These are phyloP conservation scores for Orbilia quercus DNA, from an alignment of 2,329 filamentous ascomycete species.

Conservation along the genomic window DNA sequence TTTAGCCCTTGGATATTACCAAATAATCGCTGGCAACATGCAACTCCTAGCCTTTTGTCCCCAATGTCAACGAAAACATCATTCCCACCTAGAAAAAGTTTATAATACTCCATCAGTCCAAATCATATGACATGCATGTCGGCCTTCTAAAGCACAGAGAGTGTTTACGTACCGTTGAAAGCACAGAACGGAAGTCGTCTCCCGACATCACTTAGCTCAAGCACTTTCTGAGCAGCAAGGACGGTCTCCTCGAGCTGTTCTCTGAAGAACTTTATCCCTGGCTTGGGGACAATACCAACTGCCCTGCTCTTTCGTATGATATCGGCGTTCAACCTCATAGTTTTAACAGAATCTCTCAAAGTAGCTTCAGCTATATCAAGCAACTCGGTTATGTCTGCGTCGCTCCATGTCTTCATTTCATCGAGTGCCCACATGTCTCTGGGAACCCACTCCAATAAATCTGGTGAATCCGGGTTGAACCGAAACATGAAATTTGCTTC, in stretches of 20 bases:
- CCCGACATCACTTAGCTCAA: slow-evolving; percentile 81
- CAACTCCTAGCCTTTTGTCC: slow-evolving; percentile 95
- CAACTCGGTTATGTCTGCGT: slow-evolving; percentile 80
- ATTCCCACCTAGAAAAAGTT: slow-evolving; percentile 72
- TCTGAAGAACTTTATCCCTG: slow-evolving; percentile 76
- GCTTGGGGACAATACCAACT: slow-evolving; percentile 77
- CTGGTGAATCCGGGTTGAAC: slow-evolving; percentile 73
- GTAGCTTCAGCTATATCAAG: slow-evolving; percentile 89
- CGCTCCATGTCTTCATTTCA: slow-evolving; percentile 81
- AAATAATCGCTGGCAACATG: slow-evolving; percentile 91
- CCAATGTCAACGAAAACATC: slow-evolving; percentile 99
- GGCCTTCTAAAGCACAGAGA: background rate
- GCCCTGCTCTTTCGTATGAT: slow-evolving; percentile 89
- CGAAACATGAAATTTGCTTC: slow-evolving; percentile 94
- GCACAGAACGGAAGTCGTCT: slow-evolving; percentile 86
- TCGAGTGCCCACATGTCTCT: slow-evolving; percentile 77
- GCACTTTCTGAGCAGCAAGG: slow-evolving; percentile 88
- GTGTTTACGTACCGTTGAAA: slow-evolving; percentile 77
- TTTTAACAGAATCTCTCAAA: slow-evolving; percentile 81
- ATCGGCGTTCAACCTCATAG: slow-evolving; percentile 80
- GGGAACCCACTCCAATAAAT: slow-evolving; percentile 76
- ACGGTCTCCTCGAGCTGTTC: slow-evolving; percentile 97
- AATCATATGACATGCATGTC: background rate
- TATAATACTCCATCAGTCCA: slow-evolving; percentile 2
- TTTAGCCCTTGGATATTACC: slow-evolving; percentile 78